Percentiles rank a stretch among this genome's conserved stretches.
Evolutionary conservation across 495 filamentous ascomycete species (phyloP).

Genomic region (Neurospora sp.): DNA sequence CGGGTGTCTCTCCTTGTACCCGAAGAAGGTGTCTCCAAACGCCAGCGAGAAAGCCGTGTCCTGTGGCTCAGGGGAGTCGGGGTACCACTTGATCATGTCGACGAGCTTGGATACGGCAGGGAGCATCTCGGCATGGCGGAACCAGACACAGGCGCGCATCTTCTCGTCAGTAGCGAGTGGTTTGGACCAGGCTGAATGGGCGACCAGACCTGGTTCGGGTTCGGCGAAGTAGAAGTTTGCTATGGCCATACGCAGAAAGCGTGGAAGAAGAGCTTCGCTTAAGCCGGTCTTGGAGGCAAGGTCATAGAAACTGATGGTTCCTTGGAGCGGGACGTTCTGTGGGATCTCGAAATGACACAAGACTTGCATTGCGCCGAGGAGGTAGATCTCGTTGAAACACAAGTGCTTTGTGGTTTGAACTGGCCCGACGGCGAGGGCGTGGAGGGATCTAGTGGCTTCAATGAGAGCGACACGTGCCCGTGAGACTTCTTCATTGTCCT

Average conservation of each 20-base stretch:
- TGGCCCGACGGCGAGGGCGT: conserved; percentile 8
- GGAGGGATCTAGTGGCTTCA: conserved; percentile 10
- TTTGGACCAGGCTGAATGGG: conserved; percentile 24
- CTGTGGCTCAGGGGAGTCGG: conserved; percentile 13
- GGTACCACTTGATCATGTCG: conserved; percentile 48
- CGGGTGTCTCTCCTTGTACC: conserved; percentile 9
- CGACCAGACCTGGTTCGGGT: conserved; percentile 14
- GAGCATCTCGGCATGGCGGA: conserved; percentile 41
- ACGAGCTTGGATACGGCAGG: conserved; percentile 74
- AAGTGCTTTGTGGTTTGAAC: conserved; percentile 7
- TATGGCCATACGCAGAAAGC: conserved; percentile 26
- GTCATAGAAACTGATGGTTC: conserved; percentile 14
- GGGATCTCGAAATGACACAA: conserved; percentile 21
- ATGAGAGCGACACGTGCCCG: conserved; percentile 4
- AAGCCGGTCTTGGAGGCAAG: conserved; percentile 15
- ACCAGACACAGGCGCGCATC: conserved; percentile 12
- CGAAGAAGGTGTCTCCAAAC: conserved; percentile 18
- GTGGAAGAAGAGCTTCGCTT: conserved; percentile 15
- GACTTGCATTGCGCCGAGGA: conserved; percentile 8
- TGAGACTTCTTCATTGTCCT: neutral
- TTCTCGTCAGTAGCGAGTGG: conserved; percentile 10
- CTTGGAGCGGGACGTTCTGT: conserved; percentile 19
- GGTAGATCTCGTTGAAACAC: conserved; percentile 5
- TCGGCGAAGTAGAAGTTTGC: conserved; percentile 27
- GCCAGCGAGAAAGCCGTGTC: conserved; percentile 23